phyloP scores from a whole-genome alignment of 768 basidiomycete genomes.

The Kwoniella botswanensis region DNA sequence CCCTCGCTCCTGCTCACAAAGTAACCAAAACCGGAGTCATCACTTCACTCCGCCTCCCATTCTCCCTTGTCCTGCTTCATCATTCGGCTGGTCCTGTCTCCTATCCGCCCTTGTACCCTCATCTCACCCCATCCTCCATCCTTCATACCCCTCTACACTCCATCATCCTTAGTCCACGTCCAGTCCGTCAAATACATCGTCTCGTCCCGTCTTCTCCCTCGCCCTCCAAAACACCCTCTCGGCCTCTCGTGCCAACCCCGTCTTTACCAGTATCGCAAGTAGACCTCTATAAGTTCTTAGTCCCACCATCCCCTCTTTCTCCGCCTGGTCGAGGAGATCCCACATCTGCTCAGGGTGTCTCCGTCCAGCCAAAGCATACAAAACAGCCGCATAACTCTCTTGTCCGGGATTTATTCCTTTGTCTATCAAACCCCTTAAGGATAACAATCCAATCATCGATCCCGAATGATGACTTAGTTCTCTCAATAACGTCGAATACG shows the following conservation, averaged over 20 bases:
- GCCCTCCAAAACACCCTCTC: conserved; percentile 24
- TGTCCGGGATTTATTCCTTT: conserved; percentile 19
- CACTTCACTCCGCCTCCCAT: too few relatives aligned
- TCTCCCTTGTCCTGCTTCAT: too few relatives aligned
- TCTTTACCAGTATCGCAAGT: conserved; percentile 22
- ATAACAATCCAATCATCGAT: conserved; percentile 17
- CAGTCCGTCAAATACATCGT: conserved; percentile 20
- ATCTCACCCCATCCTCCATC: too few relatives aligned
- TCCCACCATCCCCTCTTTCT: conserved; percentile 13
- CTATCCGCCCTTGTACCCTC: too few relatives aligned
- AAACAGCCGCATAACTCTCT: conserved; percentile 17
- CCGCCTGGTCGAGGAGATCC: conserved; percentile 28
- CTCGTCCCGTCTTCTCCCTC: conserved; percentile 6
- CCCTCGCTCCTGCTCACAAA: too few relatives aligned
- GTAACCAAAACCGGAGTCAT: too few relatives aligned
- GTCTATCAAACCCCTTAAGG: conserved; percentile 16
- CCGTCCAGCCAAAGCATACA: conserved; percentile 25
- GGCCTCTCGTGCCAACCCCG: conserved; percentile 14
- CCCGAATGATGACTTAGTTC: conserved; percentile 25
- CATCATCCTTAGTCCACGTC: too few relatives aligned
- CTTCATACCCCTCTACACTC: too few relatives aligned
- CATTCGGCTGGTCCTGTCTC: too few relatives aligned
- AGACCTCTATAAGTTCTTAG: conserved; percentile 23
- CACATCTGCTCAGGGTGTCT: conserved; percentile 13
- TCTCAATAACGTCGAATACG: conserved; percentile 26